Percentiles rank a stretch among this genome's conserved stretches.
Conservation (phyloP, 1,284 basidiomycete genomes). For the Microstroma glucosiphilum region DNA sequence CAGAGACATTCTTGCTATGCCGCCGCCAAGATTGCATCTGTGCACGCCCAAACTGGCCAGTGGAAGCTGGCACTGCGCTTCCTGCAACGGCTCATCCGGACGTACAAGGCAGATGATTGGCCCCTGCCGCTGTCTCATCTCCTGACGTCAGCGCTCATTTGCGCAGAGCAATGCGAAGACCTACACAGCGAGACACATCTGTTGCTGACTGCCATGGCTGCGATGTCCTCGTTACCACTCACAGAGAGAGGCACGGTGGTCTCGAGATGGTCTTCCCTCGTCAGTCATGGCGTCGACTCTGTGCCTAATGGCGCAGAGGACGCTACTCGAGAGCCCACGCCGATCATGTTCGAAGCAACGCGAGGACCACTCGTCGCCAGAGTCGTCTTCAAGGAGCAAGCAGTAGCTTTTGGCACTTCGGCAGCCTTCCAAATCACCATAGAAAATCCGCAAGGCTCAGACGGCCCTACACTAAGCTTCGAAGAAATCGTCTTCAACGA, state of each 20-base stretch:
- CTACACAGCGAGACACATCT: slow-evolving; percentile 9
- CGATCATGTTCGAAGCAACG: neutral
- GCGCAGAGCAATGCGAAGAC: slow-evolving; percentile 18
- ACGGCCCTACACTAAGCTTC: too few relatives aligned
- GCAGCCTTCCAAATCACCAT: slow-evolving; percentile 1
- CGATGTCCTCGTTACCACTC: too few relatives aligned
- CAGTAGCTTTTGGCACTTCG: neutral
- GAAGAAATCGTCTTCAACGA: too few relatives aligned
- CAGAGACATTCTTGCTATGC: slow-evolving; percentile 25
- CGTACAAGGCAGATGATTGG: slow-evolving; percentile 25
- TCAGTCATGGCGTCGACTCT: too few relatives aligned
- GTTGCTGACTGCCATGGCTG: slow-evolving; percentile 9
- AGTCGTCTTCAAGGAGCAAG: slow-evolving; percentile 1
- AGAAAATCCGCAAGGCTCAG: too few relatives aligned
- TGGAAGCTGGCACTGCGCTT: slow-evolving; percentile 35
- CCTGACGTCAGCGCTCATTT: slow-evolving; percentile 19
- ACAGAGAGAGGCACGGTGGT: too few relatives aligned
- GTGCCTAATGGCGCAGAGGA: neutral
- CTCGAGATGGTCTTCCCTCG: too few relatives aligned
- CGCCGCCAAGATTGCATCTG: slow-evolving; percentile 30
- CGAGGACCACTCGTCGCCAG: slow-evolving; percentile 1
- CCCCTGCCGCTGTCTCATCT: slow-evolving; percentile 12
- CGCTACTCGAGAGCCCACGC: neutral
- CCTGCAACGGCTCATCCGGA: slow-evolving; percentile 31
- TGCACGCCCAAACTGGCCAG: slow-evolving; percentile 24